Evolutionary conservation across 345 rosid genomes (phyloP).

Genomic region (Salix udensis): DNA sequence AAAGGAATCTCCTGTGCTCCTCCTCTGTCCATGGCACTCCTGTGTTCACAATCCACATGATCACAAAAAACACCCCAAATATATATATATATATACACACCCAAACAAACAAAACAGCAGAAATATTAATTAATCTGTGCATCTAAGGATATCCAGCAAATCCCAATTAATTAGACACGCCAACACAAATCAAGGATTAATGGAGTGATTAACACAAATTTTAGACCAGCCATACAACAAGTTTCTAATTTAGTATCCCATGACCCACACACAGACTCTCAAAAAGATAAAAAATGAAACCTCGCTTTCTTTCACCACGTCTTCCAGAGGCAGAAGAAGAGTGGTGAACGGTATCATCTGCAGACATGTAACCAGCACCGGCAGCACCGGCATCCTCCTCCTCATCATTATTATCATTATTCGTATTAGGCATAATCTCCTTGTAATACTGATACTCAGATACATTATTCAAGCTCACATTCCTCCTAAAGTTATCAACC

Average conservation of each 20-base stretch:
- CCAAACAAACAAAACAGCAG: not conserved
- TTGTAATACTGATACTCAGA: slow-evolving; percentile 66
- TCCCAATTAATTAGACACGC: not conserved
- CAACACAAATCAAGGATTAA: not conserved
- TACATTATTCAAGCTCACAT: slow-evolving; percentile 80
- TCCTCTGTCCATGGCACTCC: slow-evolving; percentile 98
- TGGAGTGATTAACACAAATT: not conserved
- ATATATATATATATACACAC: too few relatives aligned
- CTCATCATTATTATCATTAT: slow-evolving; percentile 4
- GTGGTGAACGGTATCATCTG: slow-evolving; percentile 68
- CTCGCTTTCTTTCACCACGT: slow-evolving; percentile 81
- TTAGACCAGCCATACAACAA: too few relatives aligned
- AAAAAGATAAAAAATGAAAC: slow-evolving; percentile 30
- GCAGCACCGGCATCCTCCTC: slow-evolving; percentile 12
- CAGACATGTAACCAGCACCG: slow-evolving; percentile 64
- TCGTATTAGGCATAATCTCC: slow-evolving; percentile 1
- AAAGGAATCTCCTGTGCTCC: slow-evolving; percentile 80
- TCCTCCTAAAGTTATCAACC: slow-evolving; percentile 88
- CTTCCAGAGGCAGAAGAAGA: slow-evolving; percentile 23
- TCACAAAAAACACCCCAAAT: not conserved
- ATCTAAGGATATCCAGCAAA: not conserved
- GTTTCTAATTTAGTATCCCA: too few relatives aligned
- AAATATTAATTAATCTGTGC: not conserved
- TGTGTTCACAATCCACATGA: slow-evolving; percentile 15
- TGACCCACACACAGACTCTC: too few relatives aligned